phyloP scores from a whole-genome alignment of 2,329 filamentous ascomycete genomes.

The Scedosporium apiospermum region DNA sequence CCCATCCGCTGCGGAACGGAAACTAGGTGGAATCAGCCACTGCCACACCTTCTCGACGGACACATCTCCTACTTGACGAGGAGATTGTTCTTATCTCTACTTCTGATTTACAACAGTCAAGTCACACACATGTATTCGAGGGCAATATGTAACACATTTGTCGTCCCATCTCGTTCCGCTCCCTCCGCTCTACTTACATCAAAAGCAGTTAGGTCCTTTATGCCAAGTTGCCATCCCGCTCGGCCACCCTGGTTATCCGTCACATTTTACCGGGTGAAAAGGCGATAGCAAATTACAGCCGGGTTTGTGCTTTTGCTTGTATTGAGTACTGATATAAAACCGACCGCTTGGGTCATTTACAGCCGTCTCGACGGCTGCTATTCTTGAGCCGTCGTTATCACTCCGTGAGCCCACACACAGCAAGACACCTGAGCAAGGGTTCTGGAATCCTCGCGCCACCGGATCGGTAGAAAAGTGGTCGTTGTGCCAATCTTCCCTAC shows the following conservation, averaged over 20 bases:
- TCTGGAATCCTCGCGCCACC: not conserved
- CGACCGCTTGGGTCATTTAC: constrained; percentile 5
- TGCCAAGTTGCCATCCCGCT: not conserved
- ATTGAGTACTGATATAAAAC: not conserved
- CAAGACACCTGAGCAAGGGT: not conserved
- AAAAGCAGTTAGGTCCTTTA: too few relatives aligned
- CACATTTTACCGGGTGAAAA: constrained; percentile 3
- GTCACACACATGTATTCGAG: too few relatives aligned
- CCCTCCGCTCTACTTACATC: too few relatives aligned
- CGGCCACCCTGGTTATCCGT: not conserved
- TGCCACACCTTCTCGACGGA: not conserved
- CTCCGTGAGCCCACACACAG: not conserved
- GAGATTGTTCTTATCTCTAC: too few relatives aligned
- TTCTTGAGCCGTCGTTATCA: not conserved
- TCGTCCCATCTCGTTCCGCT: too few relatives aligned
- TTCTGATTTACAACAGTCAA: too few relatives aligned
- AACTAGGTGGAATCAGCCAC: not conserved
- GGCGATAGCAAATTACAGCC: not conserved
- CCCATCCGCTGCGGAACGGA: not conserved
- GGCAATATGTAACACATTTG: too few relatives aligned
- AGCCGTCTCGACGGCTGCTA: constrained; percentile 3
- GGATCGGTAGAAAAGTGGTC: not conserved
- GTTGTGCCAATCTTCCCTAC: not conserved
- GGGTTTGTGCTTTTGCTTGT: not conserved
- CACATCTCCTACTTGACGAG: not conserved